Percentiles rank a stretch among this genome's conserved stretches.
Conservation (phyloP, 2,329 filamentous ascomycete species). For the Knoxdaviesia capensis region DNA sequence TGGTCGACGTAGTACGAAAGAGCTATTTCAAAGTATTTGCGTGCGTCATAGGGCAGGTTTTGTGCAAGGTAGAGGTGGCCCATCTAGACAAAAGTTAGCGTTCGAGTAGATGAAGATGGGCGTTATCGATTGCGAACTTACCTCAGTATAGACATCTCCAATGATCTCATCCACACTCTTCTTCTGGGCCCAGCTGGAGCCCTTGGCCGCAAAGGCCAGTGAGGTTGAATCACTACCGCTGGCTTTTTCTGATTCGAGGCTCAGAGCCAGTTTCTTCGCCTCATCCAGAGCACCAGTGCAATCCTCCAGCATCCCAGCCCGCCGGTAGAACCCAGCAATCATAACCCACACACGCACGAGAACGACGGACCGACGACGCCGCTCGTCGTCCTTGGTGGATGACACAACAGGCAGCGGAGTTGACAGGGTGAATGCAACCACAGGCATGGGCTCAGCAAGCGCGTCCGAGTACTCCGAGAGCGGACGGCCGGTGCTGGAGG, state of each 20-base stretch:
- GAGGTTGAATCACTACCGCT: conserved; percentile 28
- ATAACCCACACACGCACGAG: conserved; percentile 76
- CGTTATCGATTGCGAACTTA: conserved; percentile 20
- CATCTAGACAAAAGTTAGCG: conserved; percentile 26
- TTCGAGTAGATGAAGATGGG: conserved; percentile 3
- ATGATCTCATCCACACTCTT: conserved; percentile 70
- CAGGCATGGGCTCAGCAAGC: conserved; percentile 16
- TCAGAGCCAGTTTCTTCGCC: conserved; percentile 55
- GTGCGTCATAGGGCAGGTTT: conserved; percentile 44
- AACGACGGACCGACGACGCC: conserved; percentile 26
- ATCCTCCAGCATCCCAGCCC: conserved; percentile 63
- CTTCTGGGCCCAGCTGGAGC: conserved; percentile 55
- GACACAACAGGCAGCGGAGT: conserved; percentile 29
- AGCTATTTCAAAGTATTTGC: conserved; percentile 63
- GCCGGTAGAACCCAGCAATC: conserved; percentile 71
- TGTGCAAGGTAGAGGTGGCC: conserved; percentile 46
- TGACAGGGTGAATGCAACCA: conserved; percentile 22
- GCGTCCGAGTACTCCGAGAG: conserved; percentile 8
- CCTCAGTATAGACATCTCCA: conserved; percentile 69
- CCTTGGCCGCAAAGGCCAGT: conserved; percentile 38
- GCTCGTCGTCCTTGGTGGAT: conserved; percentile 32
- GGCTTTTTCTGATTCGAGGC: conserved; percentile 46
- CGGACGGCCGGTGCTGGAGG: no score
- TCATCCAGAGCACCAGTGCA: conserved; percentile 62
- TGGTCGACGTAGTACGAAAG: conserved; percentile 67